phyloP scores from a whole-genome alignment of 306 rosid genomes.

The Sphenostylis stenocarpa region DNA sequence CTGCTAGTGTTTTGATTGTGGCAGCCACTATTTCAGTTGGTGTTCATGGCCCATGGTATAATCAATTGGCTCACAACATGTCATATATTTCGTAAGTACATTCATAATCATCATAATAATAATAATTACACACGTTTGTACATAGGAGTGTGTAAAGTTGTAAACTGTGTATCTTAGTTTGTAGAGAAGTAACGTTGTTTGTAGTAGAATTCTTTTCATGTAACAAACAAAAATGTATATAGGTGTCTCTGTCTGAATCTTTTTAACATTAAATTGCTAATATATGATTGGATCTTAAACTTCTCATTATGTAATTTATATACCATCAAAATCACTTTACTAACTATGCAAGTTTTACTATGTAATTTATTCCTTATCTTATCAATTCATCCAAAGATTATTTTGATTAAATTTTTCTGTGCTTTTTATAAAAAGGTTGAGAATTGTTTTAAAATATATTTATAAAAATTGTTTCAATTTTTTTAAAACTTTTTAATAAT shows the following conservation, averaged over 20 bases:
- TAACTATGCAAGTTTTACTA: too few relatives aligned
- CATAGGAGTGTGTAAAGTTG: conserved; percentile 44
- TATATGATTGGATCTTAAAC: background rate
- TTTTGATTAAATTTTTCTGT: too few relatives aligned
- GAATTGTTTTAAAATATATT: too few relatives aligned
- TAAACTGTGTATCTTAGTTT: conserved; percentile 27
- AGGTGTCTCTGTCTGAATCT: background rate
- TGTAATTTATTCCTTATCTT: too few relatives aligned
- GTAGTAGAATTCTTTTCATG: conserved; percentile 38
- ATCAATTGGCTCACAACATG: conserved; percentile 44
- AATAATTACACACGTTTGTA: conserved; percentile 37
- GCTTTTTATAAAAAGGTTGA: too few relatives aligned
- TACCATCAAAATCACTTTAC: too few relatives aligned
- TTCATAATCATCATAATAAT: background rate
- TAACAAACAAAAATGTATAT: conserved; percentile 32
- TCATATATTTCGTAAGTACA: conserved; percentile 30
- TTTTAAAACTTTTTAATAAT: too few relatives aligned
- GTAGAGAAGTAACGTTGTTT: conserved; percentile 31
- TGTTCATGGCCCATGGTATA: conserved; percentile 90
- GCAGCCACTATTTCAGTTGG: conserved; percentile 70
- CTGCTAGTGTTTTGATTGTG: conserved; percentile 73
- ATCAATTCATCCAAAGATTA: too few relatives aligned
- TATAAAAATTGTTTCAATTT: too few relatives aligned
- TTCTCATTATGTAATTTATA: background rate
- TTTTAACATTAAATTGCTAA: background rate